These are phyloP conservation scores for Lepiota venenata DNA, from an alignment of 768 basidiomycete species.

Conservation along the genomic window DNA sequence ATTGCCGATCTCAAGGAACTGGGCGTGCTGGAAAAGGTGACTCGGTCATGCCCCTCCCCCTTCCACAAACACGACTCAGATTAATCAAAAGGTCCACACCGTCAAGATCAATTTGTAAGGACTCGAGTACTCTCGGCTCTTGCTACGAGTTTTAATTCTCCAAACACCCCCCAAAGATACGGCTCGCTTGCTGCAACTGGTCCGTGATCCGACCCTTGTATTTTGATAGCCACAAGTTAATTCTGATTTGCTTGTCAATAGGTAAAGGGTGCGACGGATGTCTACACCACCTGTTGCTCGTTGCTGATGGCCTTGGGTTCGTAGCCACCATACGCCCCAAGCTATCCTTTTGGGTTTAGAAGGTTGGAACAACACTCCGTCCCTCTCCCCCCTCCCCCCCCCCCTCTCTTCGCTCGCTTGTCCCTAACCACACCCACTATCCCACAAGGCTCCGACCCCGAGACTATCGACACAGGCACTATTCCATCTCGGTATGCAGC, in stretches of 20 bases:
- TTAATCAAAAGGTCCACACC: constrained; percentile 52
- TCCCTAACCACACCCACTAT: not conserved
- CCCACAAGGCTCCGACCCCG: constrained; percentile 73
- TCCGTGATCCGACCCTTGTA: constrained; percentile 21
- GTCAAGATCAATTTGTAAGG: constrained; percentile 83
- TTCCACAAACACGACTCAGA: not conserved
- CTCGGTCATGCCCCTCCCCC: constrained; percentile 9
- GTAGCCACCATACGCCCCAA: constrained; percentile 83
- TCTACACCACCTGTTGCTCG: not conserved
- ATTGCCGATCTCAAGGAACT: constrained; percentile 71
- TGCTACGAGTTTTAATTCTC: constrained; percentile 3
- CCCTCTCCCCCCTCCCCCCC: constrained; percentile 9
- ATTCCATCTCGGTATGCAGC: constrained; percentile 72
- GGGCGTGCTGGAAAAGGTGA: constrained; percentile 64
- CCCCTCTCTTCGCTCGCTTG: not conserved
- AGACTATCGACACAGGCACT: constrained; percentile 87
- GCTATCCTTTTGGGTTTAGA: constrained; percentile 82
- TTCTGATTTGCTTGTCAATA: constrained; percentile 20
- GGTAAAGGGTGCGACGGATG: constrained; percentile 66
- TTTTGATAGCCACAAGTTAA: constrained; percentile 7
- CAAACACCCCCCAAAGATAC: constrained; percentile 47
- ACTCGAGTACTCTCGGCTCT: constrained; percentile 2
- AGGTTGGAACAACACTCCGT: constrained; percentile 33
- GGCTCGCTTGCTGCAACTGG: constrained; percentile 94
- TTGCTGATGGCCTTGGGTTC: constrained; percentile 1